Percentiles rank a stretch among this genome's conserved stretches.
Conservation (phyloP, 2,329 filamentous ascomycete genomes). For the Thielaviopsis punctulata region DNA sequence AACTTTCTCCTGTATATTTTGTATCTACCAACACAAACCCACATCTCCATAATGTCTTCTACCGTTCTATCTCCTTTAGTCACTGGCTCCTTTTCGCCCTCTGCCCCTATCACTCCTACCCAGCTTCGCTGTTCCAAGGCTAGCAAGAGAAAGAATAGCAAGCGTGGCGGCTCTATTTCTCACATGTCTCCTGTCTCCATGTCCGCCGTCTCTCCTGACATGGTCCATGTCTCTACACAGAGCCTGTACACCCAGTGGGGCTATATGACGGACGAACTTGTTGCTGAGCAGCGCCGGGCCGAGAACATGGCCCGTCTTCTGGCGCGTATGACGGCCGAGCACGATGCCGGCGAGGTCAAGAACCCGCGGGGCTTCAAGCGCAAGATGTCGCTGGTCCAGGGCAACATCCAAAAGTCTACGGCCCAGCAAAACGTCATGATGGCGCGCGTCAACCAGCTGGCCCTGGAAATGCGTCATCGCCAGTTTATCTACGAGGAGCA, state of each 20-base stretch:
- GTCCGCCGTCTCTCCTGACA: neutral
- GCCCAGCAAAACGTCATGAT: slow-evolving; percentile 8
- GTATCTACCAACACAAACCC: too few species aligned
- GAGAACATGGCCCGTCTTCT: slow-evolving; percentile 7
- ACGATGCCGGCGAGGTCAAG: slow-evolving; percentile 2
- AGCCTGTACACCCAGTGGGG: slow-evolving; percentile 6
- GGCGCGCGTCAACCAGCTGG: slow-evolving; percentile 9
- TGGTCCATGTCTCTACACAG: slow-evolving; percentile 6
- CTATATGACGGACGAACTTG: slow-evolving; percentile 7
- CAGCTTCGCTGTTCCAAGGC: neutral
- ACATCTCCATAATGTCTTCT: neutral
- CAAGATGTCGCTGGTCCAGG: slow-evolving; percentile 8
- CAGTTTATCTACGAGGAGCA: slow-evolving; percentile 9
- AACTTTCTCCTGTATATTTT: neutral
- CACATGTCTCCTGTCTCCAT: neutral
- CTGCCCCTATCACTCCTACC: neutral
- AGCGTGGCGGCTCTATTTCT: neutral
- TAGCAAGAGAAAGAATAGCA: neutral
- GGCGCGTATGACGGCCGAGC: slow-evolving; percentile 6
- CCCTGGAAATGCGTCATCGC: slow-evolving; percentile 10
- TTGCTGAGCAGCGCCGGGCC: slow-evolving; percentile 3
- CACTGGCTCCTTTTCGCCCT: neutral
- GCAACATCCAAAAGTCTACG: slow-evolving; percentile 4
- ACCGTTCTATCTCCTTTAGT: neutral
- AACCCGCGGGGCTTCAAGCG: slow-evolving; percentile 5